Evolutionary conservation across 176 grass and related monocot species (phyloP).

Genomic region (Raddia guianensis): DNA sequence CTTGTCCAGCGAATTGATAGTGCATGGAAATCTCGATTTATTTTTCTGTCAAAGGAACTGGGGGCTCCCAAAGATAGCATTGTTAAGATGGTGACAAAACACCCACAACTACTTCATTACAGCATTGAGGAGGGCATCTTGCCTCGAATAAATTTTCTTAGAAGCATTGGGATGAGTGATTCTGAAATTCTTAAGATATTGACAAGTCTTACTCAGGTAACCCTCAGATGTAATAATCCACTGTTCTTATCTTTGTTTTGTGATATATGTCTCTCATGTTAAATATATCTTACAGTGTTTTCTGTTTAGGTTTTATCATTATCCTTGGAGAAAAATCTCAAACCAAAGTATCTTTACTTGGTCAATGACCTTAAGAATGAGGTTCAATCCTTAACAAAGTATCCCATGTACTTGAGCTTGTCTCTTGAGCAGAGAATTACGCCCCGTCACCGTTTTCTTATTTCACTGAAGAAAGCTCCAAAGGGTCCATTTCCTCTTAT

Average conservation of each 20-base stretch:
- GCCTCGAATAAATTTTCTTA: slow-evolving; percentile 86
- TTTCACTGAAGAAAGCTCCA: slow-evolving; percentile 92
- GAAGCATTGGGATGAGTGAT: slow-evolving; percentile 87
- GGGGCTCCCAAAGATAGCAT: slow-evolving; percentile 85
- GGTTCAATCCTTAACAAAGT: slow-evolving; percentile 82
- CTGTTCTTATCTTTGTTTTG: slow-evolving; percentile 31
- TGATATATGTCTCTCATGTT: slow-evolving; percentile 18
- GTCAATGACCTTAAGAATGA: slow-evolving; percentile 79
- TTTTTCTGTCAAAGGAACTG: slow-evolving; percentile 85
- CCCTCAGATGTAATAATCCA: neutral
- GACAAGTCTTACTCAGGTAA: slow-evolving; percentile 94
- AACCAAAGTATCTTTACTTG: slow-evolving; percentile 85
- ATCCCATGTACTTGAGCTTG: slow-evolving; percentile 94
- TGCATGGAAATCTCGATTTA: slow-evolving; percentile 81
- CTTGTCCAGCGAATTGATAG: slow-evolving; percentile 80
- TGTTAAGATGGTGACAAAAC: slow-evolving; percentile 95
- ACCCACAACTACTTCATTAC: slow-evolving; percentile 96
- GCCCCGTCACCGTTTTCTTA: slow-evolving; percentile 84
- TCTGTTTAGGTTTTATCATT: slow-evolving; percentile 85
- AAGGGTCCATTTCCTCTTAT: slow-evolving; percentile 97
- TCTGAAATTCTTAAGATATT: slow-evolving; percentile 87
- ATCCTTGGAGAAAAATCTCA: slow-evolving; percentile 82
- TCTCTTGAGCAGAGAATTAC: slow-evolving; percentile 95
- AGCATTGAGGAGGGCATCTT: slow-evolving; percentile 97
- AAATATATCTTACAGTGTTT: slow-evolving; percentile 23